Evolutionary conservation across 257 asterid species (phyloP).

Genomic region (Forsythia suspensa): DNA sequence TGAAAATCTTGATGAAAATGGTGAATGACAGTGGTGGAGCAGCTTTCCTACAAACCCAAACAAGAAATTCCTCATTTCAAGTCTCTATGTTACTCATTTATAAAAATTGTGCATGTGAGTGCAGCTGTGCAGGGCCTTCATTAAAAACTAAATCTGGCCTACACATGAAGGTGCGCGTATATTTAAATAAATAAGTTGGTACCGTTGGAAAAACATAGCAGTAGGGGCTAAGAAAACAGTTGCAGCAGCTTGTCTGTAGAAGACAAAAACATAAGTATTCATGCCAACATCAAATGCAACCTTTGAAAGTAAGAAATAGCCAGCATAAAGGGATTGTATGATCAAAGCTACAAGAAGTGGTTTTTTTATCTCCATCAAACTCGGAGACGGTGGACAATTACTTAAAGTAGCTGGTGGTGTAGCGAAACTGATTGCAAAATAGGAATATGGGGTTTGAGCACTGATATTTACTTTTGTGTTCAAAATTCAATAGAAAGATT

Average conservation of each 20-base stretch:
- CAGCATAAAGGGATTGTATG: conserved; percentile 62
- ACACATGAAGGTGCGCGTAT: too few relatives aligned
- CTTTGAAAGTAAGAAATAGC: conserved; percentile 77
- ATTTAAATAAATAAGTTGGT: not conserved
- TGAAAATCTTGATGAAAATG: conserved; percentile 62
- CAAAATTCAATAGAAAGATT: not conserved
- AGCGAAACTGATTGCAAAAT: not conserved
- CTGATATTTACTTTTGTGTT: not conserved
- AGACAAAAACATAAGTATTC: conserved; percentile 76
- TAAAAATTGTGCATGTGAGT: not conserved
- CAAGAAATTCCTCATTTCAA: not conserved
- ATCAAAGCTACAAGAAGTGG: conserved; percentile 40
- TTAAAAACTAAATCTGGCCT: too few relatives aligned
- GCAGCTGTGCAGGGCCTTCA: too few relatives aligned
- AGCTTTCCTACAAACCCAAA: conserved; percentile 51
- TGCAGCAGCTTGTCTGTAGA: conserved; percentile 84
- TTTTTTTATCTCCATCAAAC: conserved; percentile 41
- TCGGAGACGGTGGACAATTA: not conserved
- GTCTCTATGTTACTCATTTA: too few relatives aligned
- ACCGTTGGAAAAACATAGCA: conserved; percentile 64
- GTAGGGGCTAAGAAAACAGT: conserved; percentile 72
- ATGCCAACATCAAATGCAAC: conserved; percentile 82
- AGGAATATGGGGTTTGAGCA: not conserved
- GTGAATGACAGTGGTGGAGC: conserved; percentile 64
- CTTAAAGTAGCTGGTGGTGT: not conserved